Percentiles rank a stretch among this genome's conserved stretches.
Evolutionary conservation across 1,284 basidiomycete genomes (phyloP).

Genomic region (Papiliotrema fonsecae): DNA sequence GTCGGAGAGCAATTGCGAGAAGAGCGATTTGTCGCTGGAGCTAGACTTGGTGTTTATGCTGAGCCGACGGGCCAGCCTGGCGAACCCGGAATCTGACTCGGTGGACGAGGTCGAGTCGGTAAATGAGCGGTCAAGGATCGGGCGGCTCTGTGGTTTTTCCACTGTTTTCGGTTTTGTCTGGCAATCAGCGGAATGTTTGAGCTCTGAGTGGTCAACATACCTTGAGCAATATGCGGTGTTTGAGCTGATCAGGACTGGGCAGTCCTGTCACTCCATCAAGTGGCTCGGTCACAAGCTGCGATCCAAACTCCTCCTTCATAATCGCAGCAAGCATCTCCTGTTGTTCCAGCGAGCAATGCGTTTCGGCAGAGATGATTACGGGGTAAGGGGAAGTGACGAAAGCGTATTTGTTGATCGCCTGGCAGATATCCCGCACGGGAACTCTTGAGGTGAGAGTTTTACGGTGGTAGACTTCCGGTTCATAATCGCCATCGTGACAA

Average conservation of each 20-base stretch:
- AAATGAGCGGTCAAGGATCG: constrained; percentile 1
- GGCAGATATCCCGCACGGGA: constrained; percentile 74
- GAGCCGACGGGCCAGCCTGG: constrained; percentile 29
- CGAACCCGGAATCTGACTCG: constrained; percentile 41
- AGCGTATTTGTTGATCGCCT: constrained; percentile 85
- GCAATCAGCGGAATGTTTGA: not conserved
- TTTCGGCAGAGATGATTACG: constrained; percentile 89
- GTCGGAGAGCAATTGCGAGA: constrained; percentile 68
- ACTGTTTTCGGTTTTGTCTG: constrained; percentile 28
- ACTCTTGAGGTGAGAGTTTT: constrained; percentile 88
- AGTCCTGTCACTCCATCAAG: constrained; percentile 52
- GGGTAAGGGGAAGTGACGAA: constrained; percentile 92
- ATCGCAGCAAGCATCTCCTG: constrained; percentile 78
- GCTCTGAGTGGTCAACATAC: constrained; percentile 40
- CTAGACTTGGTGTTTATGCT: constrained; percentile 13
- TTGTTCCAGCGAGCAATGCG: constrained; percentile 77
- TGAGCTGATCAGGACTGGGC: constrained; percentile 84
- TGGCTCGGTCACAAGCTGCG: constrained; percentile 63
- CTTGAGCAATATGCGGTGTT: constrained; percentile 79
- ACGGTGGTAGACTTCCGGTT: constrained; percentile 84
- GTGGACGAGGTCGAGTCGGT: constrained; percentile 38
- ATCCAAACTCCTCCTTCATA: constrained; percentile 73
- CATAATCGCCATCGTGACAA: constrained; percentile 81
- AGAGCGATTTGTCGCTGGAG: constrained; percentile 50
- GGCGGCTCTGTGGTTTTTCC: not conserved